Conservation (phyloP, 2,329 filamentous ascomycete species). For the Trichoderma cornu-damae region DNA sequence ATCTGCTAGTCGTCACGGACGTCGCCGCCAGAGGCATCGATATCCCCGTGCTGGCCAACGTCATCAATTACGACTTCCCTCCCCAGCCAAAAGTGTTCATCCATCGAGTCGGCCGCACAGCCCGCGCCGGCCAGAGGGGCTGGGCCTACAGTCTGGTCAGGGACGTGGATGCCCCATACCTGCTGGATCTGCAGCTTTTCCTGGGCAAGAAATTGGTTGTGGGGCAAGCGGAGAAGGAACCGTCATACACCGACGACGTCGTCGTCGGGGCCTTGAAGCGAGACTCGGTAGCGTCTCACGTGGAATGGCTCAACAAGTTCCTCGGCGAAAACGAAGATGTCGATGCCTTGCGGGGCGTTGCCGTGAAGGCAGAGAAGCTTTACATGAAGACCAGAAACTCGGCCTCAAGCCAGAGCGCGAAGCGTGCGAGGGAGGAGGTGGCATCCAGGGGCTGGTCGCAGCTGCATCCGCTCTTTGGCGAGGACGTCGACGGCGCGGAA, state of each 20-base stretch:
- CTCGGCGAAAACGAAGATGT: constrained; percentile 73
- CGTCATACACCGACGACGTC: constrained; percentile 76
- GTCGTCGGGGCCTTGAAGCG: constrained; percentile 72
- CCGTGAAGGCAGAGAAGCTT: constrained; percentile 83
- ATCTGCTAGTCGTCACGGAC: constrained; percentile 93
- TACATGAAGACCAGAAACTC: constrained; percentile 87
- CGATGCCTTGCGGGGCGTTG: constrained; percentile 62
- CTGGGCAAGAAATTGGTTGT: constrained; percentile 77
- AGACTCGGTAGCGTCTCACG: constrained; percentile 66
- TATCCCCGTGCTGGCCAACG: constrained; percentile 91
- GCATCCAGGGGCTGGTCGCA: constrained; percentile 64
- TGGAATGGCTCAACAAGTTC: constrained; percentile 79
- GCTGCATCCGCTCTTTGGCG: constrained; percentile 74
- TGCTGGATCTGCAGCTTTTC: constrained; percentile 91
- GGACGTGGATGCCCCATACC: constrained; percentile 82
- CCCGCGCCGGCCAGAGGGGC: constrained; percentile 83
- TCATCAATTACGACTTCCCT: constrained; percentile 98
- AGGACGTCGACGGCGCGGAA: constrained; percentile 60
- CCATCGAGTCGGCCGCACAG: constrained; percentile 92
- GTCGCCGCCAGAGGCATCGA: constrained; percentile 96
- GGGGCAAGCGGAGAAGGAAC: constrained; percentile 58
- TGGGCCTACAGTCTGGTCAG: constrained; percentile 94
- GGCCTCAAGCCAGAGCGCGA: constrained; percentile 84
- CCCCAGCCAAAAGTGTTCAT: constrained; percentile 96
- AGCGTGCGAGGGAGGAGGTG: constrained; percentile 74